phyloP scores from a whole-genome alignment of 768 basidiomycete species.

The Lactarius quietus region DNA sequence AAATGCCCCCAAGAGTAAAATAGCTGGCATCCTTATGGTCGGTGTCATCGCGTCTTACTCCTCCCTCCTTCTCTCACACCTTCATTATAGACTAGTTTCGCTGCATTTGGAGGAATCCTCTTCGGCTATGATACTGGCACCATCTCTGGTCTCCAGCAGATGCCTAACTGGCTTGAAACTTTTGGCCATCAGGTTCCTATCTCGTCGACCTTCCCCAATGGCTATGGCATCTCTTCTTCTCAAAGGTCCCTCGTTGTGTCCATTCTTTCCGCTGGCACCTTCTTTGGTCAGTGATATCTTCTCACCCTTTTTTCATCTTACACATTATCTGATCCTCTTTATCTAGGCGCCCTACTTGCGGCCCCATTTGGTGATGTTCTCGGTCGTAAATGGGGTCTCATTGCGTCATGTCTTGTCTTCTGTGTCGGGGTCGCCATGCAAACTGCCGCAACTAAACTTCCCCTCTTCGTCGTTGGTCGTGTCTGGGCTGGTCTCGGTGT shows the following conservation, averaged over 20 bases:
- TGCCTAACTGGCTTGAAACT: conserved; percentile 53
- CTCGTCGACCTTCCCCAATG: conserved; percentile 21
- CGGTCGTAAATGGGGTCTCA: conserved; percentile 49
- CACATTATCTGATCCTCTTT: conserved; percentile 1
- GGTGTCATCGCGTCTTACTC: neutral
- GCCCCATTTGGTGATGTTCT: conserved; percentile 53
- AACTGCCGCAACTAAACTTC: conserved; percentile 48
- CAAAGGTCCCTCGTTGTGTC: conserved; percentile 52
- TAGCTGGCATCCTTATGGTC: conserved; percentile 39
- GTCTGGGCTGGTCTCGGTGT: conserved; percentile 28
- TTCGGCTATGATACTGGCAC: conserved; percentile 81
- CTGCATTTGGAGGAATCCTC: conserved; percentile 41
- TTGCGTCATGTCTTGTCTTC: conserved; percentile 51
- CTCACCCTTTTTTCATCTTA: conserved; percentile 3
- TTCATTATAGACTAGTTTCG: conserved; percentile 30
- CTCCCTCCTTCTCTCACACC: neutral
- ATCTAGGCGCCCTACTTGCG: conserved; percentile 47
- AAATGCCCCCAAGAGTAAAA: conserved; percentile 25
- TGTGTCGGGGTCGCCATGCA: conserved; percentile 64
- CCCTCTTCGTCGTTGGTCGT: conserved; percentile 50
- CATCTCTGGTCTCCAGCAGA: conserved; percentile 73
- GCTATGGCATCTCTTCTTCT: conserved; percentile 40
- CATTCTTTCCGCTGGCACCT: conserved; percentile 85
- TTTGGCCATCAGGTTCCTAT: conserved; percentile 40
- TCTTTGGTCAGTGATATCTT: conserved; percentile 47